Evolutionary conservation across 192 early-diverging fungal genomes (phyloP).

Genomic region (Rhizoclosmatium sp.): DNA sequence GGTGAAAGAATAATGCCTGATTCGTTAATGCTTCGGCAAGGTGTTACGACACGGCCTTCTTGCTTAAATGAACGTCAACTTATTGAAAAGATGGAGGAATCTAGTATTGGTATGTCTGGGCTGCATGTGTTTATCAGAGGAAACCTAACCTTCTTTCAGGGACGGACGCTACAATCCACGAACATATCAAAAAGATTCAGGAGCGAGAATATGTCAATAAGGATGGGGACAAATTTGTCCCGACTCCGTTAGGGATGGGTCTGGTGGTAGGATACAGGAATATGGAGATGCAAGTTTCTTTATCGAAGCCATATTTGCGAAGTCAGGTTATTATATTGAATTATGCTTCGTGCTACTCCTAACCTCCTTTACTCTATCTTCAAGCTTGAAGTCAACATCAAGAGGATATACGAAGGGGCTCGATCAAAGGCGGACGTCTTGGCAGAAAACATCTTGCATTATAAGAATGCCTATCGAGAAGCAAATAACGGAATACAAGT

Average conservation of each 20-base stretch:
- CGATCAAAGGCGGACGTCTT: constrained; percentile 75
- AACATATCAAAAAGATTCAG: constrained; percentile 94
- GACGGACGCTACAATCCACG: constrained; percentile 96
- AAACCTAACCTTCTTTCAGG: constrained; percentile 49
- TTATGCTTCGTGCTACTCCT: not conserved
- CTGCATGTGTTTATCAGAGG: too few relatives aligned
- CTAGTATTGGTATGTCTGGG: constrained; percentile 78
- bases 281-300: constrained; percentile 83
- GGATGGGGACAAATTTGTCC: constrained; percentile 58
- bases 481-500: constrained; percentile 54
- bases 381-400: constrained; percentile 81
- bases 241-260: constrained; percentile 86
- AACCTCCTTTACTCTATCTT: not conserved
- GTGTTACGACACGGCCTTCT: constrained; percentile 74
- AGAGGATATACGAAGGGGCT: constrained; percentile 73
- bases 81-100: constrained; percentile 90
- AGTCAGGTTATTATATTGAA: constrained; percentile 60
- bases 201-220: constrained; percentile 88
- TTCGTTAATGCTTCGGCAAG: constrained; percentile 68
- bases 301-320: constrained; percentile 90
- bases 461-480: constrained; percentile 73
- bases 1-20: constrained; percentile 77
- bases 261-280: constrained; percentile 87
- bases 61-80: constrained; percentile 87
- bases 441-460: constrained; percentile 69